A percentile compares a stretch with the other conserved stretches of the same genome.
These are phyloP conservation scores for Chaetomium olivaceum DNA, from an alignment of 2,329 filamentous ascomycete genomes.

Conservation along the genomic window DNA sequence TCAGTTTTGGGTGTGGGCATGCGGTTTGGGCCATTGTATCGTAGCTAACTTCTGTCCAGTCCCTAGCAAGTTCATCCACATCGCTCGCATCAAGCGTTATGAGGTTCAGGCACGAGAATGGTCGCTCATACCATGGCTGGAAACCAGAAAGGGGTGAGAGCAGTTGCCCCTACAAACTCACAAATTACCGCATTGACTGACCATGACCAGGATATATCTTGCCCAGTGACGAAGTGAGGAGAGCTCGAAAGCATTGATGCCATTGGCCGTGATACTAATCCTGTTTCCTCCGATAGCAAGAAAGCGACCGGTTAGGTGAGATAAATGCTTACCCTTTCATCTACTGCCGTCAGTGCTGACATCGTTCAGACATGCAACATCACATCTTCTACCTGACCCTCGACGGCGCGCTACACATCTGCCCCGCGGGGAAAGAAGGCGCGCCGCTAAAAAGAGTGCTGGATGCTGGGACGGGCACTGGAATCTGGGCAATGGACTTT, in stretches of 20 bases:
- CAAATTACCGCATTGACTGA: not conserved
- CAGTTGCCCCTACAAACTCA: no score
- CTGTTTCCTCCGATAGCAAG: not conserved
- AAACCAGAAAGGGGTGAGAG: conserved; percentile 22
- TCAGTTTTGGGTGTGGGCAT: not conserved
- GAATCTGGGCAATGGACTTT: conserved; percentile 51
- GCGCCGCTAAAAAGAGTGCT: conserved; percentile 44
- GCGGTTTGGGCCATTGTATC: not conserved
- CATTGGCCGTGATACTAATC: not conserved
- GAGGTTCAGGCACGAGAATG: conserved; percentile 21
- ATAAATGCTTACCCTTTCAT: not conserved
- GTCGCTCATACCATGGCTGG: conserved; percentile 22
- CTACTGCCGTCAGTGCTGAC: not conserved
- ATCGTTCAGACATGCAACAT: conserved; percentile 22
- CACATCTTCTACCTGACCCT: conserved; percentile 30
- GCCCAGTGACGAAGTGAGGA: conserved; percentile 22
- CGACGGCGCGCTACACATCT: conserved; percentile 46
- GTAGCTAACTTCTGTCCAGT: not conserved
- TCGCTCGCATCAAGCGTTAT: conserved; percentile 21
- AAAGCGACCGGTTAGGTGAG: conserved; percentile 12
- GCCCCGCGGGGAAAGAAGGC: conserved; percentile 42
- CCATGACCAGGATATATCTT: conserved; percentile 17
- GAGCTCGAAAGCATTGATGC: not conserved
- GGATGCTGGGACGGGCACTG: conserved; percentile 49
- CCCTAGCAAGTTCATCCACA: conserved; percentile 16